Evolutionary conservation across 2,329 filamentous ascomycete species (phyloP).

Genomic region (Microsporum canis): DNA sequence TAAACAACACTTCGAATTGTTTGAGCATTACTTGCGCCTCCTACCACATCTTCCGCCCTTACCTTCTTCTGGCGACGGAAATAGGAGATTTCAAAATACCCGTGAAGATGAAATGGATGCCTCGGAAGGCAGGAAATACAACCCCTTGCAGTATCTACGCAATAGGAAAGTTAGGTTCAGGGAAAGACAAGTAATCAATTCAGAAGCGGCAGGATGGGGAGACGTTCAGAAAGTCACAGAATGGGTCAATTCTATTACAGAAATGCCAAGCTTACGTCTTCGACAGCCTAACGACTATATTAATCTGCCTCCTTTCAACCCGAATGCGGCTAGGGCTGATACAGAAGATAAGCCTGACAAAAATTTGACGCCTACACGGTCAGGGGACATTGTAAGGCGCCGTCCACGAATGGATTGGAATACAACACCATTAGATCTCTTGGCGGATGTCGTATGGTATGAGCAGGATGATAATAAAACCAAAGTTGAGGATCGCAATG

Average conservation of each 20-base stretch:
- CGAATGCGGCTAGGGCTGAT: constrained; percentile 1
- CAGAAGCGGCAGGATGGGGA: constrained; percentile 63
- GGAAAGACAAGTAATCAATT: constrained; percentile 62
- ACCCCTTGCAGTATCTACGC: constrained; percentile 83
- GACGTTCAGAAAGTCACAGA: constrained; percentile 58
- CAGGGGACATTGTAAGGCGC: constrained; percentile 46
- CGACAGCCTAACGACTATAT: constrained; percentile 38
- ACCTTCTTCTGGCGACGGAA: constrained; percentile 4
- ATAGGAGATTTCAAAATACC: constrained; percentile 16
- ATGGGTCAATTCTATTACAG: constrained; percentile 64
- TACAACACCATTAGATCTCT: constrained; percentile 68
- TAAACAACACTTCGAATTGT: constrained; percentile 72
- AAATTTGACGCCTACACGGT: constrained; percentile 17
- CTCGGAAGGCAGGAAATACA: constrained; percentile 57
- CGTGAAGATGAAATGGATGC: constrained; percentile 21
- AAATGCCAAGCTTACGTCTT: constrained; percentile 34
- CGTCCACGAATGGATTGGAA: constrained; percentile 76
- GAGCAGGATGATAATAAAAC: constrained; percentile 71
- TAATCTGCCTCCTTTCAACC: constrained; percentile 34
- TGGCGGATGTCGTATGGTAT: constrained; percentile 85
- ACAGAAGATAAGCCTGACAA: not conserved
- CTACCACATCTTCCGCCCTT: constrained; percentile 70
- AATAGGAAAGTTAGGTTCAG: constrained; percentile 77
- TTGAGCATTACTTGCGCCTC: constrained; percentile 69
- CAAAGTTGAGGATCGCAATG: constrained; percentile 68